Percentiles rank a stretch among this genome's conserved stretches.
Conservation (phyloP, 2,329 filamentous ascomycete species). For the Aspergillus thermomutatus region DNA sequence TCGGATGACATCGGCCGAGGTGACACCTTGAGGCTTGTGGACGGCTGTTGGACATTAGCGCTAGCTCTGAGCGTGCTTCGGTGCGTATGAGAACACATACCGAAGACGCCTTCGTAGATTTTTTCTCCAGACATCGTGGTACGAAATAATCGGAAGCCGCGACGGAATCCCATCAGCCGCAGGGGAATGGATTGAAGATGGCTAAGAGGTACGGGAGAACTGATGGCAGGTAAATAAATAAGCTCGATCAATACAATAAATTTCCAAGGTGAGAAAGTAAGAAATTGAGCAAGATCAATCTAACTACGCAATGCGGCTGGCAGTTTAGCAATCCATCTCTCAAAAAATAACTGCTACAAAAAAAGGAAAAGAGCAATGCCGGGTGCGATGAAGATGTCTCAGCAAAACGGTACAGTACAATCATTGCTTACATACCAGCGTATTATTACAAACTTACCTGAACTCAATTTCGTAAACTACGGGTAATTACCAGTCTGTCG, state of each 20-base stretch:
- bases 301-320: not conserved
- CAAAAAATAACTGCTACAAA: not conserved
- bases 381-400: not conserved
- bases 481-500: not conserved
- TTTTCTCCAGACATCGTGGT: conserved; percentile 43
- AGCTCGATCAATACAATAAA: not conserved
- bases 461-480: not conserved
- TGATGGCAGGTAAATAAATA: not conserved
- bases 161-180: conserved; percentile 29
- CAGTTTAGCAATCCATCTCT: not conserved
- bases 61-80: not conserved
- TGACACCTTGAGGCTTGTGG: conserved; percentile 84
- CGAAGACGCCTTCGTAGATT: conserved; percentile 54
- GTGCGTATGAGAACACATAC: conserved; percentile 5
- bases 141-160: conserved; percentile 29
- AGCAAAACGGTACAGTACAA: not conserved
- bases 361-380: not conserved
- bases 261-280: not conserved
- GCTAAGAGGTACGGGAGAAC: not conserved
- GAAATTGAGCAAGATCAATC: not conserved
- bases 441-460: not conserved
- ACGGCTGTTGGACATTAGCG: conserved; percentile 59
- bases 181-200: conserved; percentile 9
- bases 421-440: not conserved
- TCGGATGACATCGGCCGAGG: conserved; percentile 86